Conservation (phyloP, 495 filamentous ascomycete genomes). For the Talaromyces liani region DNA sequence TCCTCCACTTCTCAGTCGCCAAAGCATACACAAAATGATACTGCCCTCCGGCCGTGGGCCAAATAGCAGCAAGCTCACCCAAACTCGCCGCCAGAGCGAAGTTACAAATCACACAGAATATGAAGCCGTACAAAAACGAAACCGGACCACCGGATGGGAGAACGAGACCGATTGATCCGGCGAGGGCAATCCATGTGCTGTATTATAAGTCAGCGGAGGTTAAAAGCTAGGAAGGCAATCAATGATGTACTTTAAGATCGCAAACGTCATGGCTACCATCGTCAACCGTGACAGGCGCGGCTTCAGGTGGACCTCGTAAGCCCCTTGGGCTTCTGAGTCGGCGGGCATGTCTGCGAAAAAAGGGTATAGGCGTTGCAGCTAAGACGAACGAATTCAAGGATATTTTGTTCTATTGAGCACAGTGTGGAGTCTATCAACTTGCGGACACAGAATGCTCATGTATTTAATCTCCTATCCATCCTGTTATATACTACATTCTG, state of each 20-base stretch:
- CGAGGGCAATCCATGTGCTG: conserved; percentile 10
- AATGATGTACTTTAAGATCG: not conserved
- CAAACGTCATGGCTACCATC: not conserved
- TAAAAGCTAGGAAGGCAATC: not conserved
- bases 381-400: not conserved
- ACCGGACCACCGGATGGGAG: conserved; percentile 1
- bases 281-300: not conserved
- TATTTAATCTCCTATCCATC: no score
- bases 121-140: conserved; percentile 2
- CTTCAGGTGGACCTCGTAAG: not conserved
- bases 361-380: not conserved
- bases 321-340: not conserved
- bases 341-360: not conserved
- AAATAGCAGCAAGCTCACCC: conserved; percentile 2
- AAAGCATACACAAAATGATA: conserved; percentile 4
- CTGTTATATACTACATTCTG: not conserved
- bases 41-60: conserved; percentile 1
- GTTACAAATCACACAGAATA: conserved; percentile 1
- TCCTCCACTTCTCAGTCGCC: not conserved
- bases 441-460: no score
- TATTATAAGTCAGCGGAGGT: not conserved
- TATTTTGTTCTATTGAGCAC: not conserved
- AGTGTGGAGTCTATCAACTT: not conserved
- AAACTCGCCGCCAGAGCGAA: not conserved
- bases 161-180: not conserved